phyloP scores from a whole-genome alignment of 257 asterid species.

The Lycium ferocissimum region DNA sequence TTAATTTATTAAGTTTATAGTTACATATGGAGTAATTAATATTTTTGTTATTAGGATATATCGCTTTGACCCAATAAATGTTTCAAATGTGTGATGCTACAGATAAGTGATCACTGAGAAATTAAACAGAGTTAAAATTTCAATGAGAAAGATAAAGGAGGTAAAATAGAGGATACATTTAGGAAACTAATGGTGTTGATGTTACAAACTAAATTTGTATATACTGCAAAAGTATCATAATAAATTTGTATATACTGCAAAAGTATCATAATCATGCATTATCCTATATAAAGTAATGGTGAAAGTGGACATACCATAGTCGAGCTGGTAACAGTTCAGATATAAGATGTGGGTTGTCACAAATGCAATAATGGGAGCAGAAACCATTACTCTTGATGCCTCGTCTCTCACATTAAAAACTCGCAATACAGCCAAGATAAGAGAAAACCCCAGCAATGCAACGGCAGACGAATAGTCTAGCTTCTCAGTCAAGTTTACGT shows the following conservation, averaged over 20 bases:
- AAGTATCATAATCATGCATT: background rate
- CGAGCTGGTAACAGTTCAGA: constrained; percentile 67
- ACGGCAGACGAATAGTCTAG: constrained; percentile 77
- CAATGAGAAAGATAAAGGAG: background rate
- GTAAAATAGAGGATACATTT: background rate
- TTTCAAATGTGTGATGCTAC: constrained; percentile 15
- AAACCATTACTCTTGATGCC: constrained; percentile 90
- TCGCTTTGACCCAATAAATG: constrained; percentile 5
- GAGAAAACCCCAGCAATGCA: constrained; percentile 78
- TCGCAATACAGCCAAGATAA: constrained; percentile 70
- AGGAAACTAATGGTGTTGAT: background rate
- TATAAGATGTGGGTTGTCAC: constrained; percentile 78
- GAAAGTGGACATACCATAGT: constrained; percentile 59
- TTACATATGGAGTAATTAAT: constrained; percentile 1
- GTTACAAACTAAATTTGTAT: constrained; percentile 10
- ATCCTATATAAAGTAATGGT: constrained; percentile 4
- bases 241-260: background rate
- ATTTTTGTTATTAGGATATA: constrained; percentile 3
- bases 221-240: too few relatives aligned
- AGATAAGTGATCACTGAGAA: background rate
- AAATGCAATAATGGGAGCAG: constrained; percentile 81
- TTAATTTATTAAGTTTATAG: background rate
- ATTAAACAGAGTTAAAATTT: background rate
- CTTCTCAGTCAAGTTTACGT: constrained; percentile 85
- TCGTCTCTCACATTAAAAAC: constrained; percentile 64